These are phyloP conservation scores for Aspergillus sojae DNA, from an alignment of 2,329 filamentous ascomycete genomes.

Conservation along the genomic window DNA sequence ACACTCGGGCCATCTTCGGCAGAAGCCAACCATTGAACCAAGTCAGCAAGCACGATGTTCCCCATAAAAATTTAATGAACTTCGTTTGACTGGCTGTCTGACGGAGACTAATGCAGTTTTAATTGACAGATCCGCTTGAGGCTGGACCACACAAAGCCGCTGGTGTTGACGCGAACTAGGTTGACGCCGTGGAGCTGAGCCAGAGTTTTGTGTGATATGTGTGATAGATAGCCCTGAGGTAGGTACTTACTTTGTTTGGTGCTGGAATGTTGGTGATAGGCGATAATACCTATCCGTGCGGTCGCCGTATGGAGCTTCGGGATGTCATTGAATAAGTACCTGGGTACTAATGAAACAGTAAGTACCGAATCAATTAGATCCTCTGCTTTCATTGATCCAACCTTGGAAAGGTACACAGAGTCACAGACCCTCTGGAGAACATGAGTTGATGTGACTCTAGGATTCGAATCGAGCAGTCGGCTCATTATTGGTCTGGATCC, in stretches of 20 bases:
- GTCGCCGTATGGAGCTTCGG: neutral
- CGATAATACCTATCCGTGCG: neutral
- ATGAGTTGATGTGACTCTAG: neutral
- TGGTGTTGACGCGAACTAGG: neutral
- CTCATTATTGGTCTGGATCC: neutral
- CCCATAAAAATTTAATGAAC: neutral
- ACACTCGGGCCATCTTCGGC: neutral
- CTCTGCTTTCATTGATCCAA: neutral
- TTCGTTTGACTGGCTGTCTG: neutral
- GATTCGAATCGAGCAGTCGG: neutral
- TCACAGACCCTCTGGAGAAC: neutral
- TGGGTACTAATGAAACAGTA: neutral
- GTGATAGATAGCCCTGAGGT: neutral
- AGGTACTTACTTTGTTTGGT: neutral
- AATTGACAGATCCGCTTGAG: neutral
- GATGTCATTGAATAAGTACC: neutral
- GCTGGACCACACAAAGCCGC: neutral
- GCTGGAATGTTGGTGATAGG: neutral
- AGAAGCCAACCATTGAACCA: neutral
- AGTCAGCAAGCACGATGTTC: neutral
- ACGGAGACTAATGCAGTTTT: neutral
- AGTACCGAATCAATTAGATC: neutral
- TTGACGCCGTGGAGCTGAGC: neutral
- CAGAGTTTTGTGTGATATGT: conserved; percentile 2
- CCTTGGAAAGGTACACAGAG: neutral